These are phyloP conservation scores for Orbilia blumenaviensis DNA, from an alignment of 2,329 filamentous ascomycete genomes.

Conservation along the genomic window DNA sequence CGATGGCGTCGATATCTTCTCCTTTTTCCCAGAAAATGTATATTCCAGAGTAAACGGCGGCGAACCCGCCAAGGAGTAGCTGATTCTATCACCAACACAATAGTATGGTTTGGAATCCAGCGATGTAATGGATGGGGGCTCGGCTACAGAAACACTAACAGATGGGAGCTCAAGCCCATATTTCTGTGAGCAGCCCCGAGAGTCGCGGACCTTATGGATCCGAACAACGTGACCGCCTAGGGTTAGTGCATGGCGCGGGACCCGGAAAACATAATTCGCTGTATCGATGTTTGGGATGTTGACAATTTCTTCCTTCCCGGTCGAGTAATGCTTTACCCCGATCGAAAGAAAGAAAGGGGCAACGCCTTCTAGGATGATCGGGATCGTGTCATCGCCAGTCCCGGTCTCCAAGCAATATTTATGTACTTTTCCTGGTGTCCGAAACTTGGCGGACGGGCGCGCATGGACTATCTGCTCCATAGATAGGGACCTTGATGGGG, in stretches of 20 bases:
- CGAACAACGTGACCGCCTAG: constrained; percentile 89
- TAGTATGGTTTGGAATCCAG: constrained; percentile 82
- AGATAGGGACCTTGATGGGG: constrained; percentile 68
- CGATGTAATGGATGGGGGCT: constrained; percentile 88
- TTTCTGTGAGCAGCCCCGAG: constrained; percentile 82
- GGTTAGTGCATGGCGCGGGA: constrained; percentile 83
- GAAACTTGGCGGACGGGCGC: constrained; percentile 81
- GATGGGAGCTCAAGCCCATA: constrained; percentile 76
- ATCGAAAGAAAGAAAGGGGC: constrained; percentile 91
- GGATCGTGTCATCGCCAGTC: constrained; percentile 83
- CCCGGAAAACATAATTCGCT: constrained; percentile 78
- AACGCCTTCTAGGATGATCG: constrained; percentile 81
- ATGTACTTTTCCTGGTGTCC: constrained; percentile 88
- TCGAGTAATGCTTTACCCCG: constrained; percentile 90
- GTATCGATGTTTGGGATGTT: constrained; percentile 80
- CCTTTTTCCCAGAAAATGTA: constrained; percentile 79
- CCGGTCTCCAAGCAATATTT: constrained; percentile 91
- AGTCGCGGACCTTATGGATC: constrained; percentile 88
- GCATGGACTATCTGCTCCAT: constrained; percentile 86
- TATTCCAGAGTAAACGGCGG: constrained; percentile 94
- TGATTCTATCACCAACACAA: constrained; percentile 93
- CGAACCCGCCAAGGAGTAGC: constrained; percentile 88
- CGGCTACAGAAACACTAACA: constrained; percentile 90
- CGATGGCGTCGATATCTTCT: constrained; percentile 81
- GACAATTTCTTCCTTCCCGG: constrained; percentile 79